Conservation (phyloP, 1,284 basidiomycete species). For the Coriolopsis trogii region DNA sequence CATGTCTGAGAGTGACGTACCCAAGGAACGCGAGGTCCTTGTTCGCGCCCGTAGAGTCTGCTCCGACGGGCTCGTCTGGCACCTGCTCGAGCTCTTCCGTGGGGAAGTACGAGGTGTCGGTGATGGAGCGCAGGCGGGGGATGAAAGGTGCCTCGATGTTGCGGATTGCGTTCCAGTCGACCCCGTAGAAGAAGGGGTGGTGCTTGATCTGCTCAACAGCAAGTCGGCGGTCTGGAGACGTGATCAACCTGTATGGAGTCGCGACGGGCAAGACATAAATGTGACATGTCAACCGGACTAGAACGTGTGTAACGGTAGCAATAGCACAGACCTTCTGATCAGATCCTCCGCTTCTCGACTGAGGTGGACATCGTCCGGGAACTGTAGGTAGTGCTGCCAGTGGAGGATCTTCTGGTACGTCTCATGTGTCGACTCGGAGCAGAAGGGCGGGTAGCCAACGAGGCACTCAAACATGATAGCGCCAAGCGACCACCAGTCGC, state of each 20-base stretch:
- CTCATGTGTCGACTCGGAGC: slow-evolving; percentile 96
- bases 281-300: too few species aligned
- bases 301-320: too few species aligned
- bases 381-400: slow-evolving; percentile 89
- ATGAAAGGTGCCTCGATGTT: slow-evolving; percentile 97
- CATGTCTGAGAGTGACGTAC: slow-evolving; percentile 44
- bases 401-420: slow-evolving; percentile 99
- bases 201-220: slow-evolving; percentile 89
- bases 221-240: slow-evolving; percentile 79
- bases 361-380: slow-evolving; percentile 97
- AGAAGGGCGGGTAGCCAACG: slow-evolving; percentile 97
- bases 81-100: slow-evolving; percentile 93
- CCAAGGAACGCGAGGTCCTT: slow-evolving; percentile 94
- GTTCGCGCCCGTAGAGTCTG: slow-evolving; percentile 75
- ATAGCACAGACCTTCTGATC: slow-evolving; percentile 67
- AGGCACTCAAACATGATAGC: slow-evolving; percentile 99
- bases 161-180: slow-evolving; percentile 91
- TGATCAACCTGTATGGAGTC: slow-evolving; percentile 69
- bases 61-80: slow-evolving; percentile 70
- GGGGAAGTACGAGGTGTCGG: slow-evolving; percentile 97
- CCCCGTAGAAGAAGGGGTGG: slow-evolving; percentile 97
- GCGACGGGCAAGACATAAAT: slow-evolving; percentile 6
- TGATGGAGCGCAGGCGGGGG: slow-evolving; percentile 89
- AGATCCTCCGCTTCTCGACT: slow-evolving; percentile 92
- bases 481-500: slow-evolving; percentile 97